Conservation (phyloP, 176 grass and related monocot species). For the Calamus simplicifolius region DNA sequence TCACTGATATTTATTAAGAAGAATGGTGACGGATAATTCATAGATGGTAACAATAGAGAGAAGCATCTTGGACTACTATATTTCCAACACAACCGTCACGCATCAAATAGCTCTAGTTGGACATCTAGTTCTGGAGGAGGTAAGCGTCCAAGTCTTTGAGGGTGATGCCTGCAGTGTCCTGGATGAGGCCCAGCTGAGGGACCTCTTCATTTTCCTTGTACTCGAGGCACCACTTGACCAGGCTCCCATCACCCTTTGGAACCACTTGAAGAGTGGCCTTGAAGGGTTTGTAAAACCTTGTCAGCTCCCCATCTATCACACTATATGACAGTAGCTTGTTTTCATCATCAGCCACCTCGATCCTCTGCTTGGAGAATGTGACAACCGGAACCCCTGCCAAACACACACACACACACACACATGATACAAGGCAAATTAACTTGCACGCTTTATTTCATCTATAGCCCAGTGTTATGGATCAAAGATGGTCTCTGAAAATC, state of each 20-base stretch:
- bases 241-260: constrained; percentile 26
- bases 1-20: no score
- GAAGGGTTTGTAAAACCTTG: constrained; percentile 58
- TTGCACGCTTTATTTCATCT: no score
- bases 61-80: no score
- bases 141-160: constrained; percentile 76
- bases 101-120: neutral
- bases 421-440: neutral
- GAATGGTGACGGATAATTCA: no score
- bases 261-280: constrained; percentile 47
- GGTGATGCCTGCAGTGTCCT: constrained; percentile 52
- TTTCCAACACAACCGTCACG: no score
- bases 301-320: constrained; percentile 78
- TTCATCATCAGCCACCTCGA: constrained; percentile 55
- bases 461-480: no score
- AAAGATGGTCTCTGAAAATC: no score
- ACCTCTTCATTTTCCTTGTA: constrained; percentile 62
- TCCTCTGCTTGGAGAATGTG: constrained; percentile 83
- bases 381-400: constrained; percentile 49
- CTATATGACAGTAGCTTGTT: constrained; percentile 64
- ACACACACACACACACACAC: no score
- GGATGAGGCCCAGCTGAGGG: constrained; percentile 58
- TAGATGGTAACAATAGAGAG: no score
- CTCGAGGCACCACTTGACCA: constrained; percentile 53
- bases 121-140: constrained; percentile 58